Evolutionary conservation across 2,329 filamentous ascomycete genomes (phyloP).

Genomic region (Colletotrichum salicis): DNA sequence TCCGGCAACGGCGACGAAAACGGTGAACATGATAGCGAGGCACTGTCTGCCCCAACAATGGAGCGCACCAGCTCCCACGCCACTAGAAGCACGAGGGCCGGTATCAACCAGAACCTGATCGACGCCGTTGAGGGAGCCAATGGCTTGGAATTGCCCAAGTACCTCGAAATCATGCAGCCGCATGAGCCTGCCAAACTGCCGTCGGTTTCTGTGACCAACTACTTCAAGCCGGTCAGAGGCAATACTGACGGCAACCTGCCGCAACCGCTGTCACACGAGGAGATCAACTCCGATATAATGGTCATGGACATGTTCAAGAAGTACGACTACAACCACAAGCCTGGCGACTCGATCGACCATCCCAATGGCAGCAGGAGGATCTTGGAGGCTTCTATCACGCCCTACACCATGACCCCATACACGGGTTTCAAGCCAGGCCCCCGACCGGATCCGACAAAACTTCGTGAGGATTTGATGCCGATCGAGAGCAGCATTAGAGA

Average conservation of each 20-base stretch:
- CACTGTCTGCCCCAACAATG: constrained; percentile 65
- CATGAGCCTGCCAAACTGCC: constrained; percentile 69
- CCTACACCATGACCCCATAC: constrained; percentile 59
- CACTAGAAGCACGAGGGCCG: constrained; percentile 70
- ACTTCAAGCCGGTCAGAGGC: constrained; percentile 67
- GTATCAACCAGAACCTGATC: constrained; percentile 62
- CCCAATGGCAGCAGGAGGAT: constrained; percentile 64
- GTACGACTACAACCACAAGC: constrained; percentile 64
- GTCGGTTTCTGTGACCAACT: constrained; percentile 65
- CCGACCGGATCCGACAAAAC: constrained; percentile 59
- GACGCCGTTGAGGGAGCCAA: constrained; percentile 71
- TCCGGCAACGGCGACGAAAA: constrained; percentile 63
- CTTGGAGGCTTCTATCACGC: constrained; percentile 64
- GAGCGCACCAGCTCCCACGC: constrained; percentile 73
- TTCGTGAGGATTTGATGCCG: constrained; percentile 62
- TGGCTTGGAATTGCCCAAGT: constrained; percentile 68
- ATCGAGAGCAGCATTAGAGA: constrained; percentile 57
- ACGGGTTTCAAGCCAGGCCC: constrained; percentile 59
- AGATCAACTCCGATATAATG: constrained; percentile 64
- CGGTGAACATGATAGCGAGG: constrained; percentile 60
- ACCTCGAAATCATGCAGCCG: constrained; percentile 65
- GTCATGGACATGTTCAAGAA: constrained; percentile 69
- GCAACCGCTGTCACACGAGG: constrained; percentile 59
- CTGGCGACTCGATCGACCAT: constrained; percentile 66
- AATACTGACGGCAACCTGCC: constrained; percentile 67